Evolutionary conservation across 2,329 filamentous ascomycete species (phyloP), one percentile per base, ranked within the genome.

Genomic region (Trichoderma lentiforme): DNA sequence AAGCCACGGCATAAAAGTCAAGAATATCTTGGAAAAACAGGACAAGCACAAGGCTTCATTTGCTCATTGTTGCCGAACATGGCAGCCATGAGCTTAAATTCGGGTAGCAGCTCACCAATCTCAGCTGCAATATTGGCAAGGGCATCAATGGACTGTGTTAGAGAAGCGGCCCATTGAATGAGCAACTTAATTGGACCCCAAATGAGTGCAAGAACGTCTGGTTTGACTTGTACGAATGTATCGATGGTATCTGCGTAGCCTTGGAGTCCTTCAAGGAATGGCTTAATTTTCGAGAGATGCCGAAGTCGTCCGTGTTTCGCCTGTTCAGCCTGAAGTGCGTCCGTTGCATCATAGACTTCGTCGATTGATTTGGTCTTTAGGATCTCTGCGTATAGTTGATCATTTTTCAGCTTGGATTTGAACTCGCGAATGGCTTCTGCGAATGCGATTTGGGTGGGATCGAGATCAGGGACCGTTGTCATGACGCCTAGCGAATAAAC

Each of bases 301-400:
- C 79, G 74, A 24, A 81, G 70, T 28, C 71, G 63, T n/a, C 76
- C 73, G n/a, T 71, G 60, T 21, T 70, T 76, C 9, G 32, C 70
- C 71, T 81, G 80, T 26, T 81, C 76, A 21, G 74, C 73, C 71
- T 82, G 81, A 21, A 82, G 73, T 57, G 77, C 73, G 24, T 82
- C 78, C 1, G 79, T 79, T 8, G 72, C 64, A 63, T 80, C 75
- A 69, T 81, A 82, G 6, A 82, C 77, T 32, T 81, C 67, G 1
- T 79, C 75, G n/a, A 79, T 79, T 8, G 75, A 73, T 2, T 70
- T 80, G 14, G 77, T 77, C 34, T 75, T 70, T 56, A 73, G 66
- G 53, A 78, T 76, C 21, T 68, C 60, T 15, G 53, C 18, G 47
- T 75, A 76, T 15, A 77, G 28, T 8, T 47, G 32, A 6, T 69